These are phyloP conservation scores for Phytopythium boreale DNA, from an alignment of 352 stramenopile species.

Conservation along the genomic window DNA sequence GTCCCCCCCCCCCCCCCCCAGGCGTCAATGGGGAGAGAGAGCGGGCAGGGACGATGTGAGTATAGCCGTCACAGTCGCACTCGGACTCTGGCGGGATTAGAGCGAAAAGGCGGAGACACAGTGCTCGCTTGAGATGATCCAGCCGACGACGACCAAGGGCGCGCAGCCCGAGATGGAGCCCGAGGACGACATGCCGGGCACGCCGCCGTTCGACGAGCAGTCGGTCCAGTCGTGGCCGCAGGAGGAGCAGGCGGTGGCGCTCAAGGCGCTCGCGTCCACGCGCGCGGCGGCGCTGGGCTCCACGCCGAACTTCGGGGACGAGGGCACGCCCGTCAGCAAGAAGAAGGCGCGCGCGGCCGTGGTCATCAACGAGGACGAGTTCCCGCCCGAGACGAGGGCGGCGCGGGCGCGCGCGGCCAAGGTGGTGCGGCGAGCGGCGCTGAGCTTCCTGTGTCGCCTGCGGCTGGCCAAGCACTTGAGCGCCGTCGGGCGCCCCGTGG, in stretches of 20 bases:
- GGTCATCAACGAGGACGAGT: constrained; percentile 15
- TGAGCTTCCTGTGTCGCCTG: constrained; percentile 34
- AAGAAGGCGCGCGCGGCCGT: constrained; percentile 14
- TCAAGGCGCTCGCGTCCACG: constrained; percentile 10
- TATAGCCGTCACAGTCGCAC: not conserved
- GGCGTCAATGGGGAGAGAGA: constrained; percentile 2
- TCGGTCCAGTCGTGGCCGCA: constrained; percentile 31
- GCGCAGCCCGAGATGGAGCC: constrained; percentile 12
- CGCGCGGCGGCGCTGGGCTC: constrained; percentile 7
- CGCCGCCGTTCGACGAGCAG: constrained; percentile 48
- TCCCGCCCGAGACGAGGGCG: constrained; percentile 14
- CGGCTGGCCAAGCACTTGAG: constrained; percentile 40
- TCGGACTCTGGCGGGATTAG: not conserved
- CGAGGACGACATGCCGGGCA: constrained; percentile 53
- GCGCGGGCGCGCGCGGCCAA: constrained; percentile 31
- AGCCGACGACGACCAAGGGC: not conserved
- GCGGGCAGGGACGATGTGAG: not conserved
- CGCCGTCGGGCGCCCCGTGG: constrained; percentile 53
- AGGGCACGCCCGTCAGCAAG: constrained; percentile 13
- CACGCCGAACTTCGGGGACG: constrained; percentile 20
- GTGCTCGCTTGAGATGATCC: not conserved
- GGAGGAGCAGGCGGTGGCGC: constrained; percentile 3
- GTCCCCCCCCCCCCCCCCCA: too few relatives aligned
- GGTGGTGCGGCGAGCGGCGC: constrained; percentile 32
- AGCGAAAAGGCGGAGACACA: not conserved